A percentile compares a stretch with the other conserved stretches of the same genome.
phyloP scores from a whole-genome alignment of 2,329 filamentous ascomycete genomes.

The Botryotinia calthae region DNA sequence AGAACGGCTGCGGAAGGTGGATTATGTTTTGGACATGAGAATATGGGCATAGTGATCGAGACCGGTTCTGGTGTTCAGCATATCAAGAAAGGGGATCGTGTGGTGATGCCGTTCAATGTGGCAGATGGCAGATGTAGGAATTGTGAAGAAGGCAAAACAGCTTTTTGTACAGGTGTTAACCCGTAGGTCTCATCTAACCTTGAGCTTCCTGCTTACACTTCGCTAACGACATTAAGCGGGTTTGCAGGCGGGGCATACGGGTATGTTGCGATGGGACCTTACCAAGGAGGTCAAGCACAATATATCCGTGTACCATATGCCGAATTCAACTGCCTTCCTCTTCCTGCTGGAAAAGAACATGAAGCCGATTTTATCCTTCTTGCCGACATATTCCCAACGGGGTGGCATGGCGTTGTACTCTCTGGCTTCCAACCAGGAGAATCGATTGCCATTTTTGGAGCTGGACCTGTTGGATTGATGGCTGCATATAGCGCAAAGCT shows the following conservation, averaged over 20 bases:
- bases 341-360: conserved; percentile 63
- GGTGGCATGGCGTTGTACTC: conserved; percentile 56
- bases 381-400: conserved; percentile 50
- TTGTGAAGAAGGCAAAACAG: conserved; percentile 73
- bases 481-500: conserved; percentile 62
- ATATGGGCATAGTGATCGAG: conserved; percentile 72
- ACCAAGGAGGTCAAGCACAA: conserved; percentile 69
- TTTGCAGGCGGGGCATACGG: conserved; percentile 60
- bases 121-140: conserved; percentile 83
- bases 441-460: conserved; percentile 62
- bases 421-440: conserved; percentile 61
- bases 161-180: conserved; percentile 70
- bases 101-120: conserved; percentile 81
- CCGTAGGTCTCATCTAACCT: conserved; percentile 37
- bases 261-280: conserved; percentile 60
- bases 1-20: conserved; percentile 60
- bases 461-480: conserved; percentile 64
- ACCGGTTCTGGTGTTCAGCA: conserved; percentile 65
- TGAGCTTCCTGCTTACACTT: background rate
- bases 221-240: conserved; percentile 37
- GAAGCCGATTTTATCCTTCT: conserved; percentile 59
- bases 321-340: conserved; percentile 62
- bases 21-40: conserved; percentile 75
- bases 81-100: conserved; percentile 69
- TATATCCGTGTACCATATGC: conserved; percentile 64